These are phyloP conservation scores for Lachancea sp. DNA, from an alignment of 805 yeast species.

Conservation along the genomic window DNA sequence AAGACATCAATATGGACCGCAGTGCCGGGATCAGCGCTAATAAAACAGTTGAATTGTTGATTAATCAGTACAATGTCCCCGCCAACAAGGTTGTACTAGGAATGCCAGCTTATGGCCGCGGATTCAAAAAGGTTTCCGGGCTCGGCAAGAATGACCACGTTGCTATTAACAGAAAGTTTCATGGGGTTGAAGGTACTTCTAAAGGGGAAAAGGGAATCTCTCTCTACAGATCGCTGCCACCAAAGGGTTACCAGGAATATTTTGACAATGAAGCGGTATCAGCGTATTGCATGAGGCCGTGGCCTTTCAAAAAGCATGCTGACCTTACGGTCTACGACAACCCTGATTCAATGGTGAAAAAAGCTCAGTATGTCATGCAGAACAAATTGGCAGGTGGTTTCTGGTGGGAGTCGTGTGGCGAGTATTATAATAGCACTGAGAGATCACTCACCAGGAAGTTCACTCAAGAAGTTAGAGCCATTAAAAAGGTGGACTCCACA, in stretches of 20 bases:
- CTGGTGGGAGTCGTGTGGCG: constrained; percentile 95
- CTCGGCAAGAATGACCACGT: constrained; percentile 15
- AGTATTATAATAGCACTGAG: constrained; percentile 32
- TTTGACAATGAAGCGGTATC: constrained; percentile 51
- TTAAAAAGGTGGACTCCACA: constrained; percentile 10
- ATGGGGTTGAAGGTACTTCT: constrained; percentile 39
- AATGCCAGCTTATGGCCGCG: constrained; percentile 79
- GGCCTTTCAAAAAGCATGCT: constrained; percentile 11
- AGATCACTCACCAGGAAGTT: constrained; percentile 43
- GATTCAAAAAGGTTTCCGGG: constrained; percentile 39
- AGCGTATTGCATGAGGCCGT: constrained; percentile 44
- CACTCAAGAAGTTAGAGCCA: constrained; percentile 29
- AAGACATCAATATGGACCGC: constrained; percentile 5
- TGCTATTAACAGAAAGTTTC: constrained; percentile 36
- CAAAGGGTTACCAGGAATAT: constrained; percentile 37
- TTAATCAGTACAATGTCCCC: constrained; percentile 35
- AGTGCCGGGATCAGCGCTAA: constrained; percentile 44
- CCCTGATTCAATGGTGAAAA: constrained; percentile 42
- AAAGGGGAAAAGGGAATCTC: constrained; percentile 46
- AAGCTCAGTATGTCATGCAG: constrained; percentile 51
- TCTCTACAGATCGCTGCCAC: constrained; percentile 52
- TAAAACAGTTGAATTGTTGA: constrained; percentile 41
- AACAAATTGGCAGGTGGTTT: constrained; percentile 71
- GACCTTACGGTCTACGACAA: constrained; percentile 64
- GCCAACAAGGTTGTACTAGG: constrained; percentile 63